Base-by-base conservation (phyloP, 2,329 filamentous ascomycete genomes). In the Neonectria punicea region DNA sequence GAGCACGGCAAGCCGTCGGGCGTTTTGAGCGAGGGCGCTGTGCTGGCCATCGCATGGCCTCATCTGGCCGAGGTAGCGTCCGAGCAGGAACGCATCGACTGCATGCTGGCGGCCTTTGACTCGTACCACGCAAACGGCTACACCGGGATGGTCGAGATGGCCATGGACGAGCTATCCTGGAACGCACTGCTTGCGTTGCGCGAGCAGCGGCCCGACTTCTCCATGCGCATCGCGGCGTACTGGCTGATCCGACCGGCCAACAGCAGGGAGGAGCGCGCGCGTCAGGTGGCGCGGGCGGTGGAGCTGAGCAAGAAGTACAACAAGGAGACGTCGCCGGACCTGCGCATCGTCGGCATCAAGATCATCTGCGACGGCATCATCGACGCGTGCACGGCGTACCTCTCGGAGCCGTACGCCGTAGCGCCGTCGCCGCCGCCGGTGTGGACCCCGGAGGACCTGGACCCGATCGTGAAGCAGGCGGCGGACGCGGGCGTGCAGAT, bases 321-420 rank as follows among this genome's bases (percentile, higher is more conserved):
- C 65, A 75, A 74, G 9, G 69, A 75, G 11, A 78, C 70, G 0
- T 79, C 77, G 1, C 80, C 80, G 0, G 79, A 83, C 58, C 71
- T 82, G 59, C 84, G 85, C 9, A 78, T 90, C 18, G 83, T 85
- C 0, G 88, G 88, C 9, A 87, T 90, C 76, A 90, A 90, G 74
- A 75, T 90, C 46, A 88, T 90, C 60, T 86, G 84, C 70, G 88
- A 90, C 68, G 88, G 88, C 11, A 87, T 90, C 50, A 81, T 90
- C 53, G 88, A 90, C 68, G 86, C 85, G 0, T 90, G 88, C 75
- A 90, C 88, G 1, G 87, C 88, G 0, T 85, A 83, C 0, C 79
- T 90, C 7, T 78, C 81, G 6, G 82, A 89, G 67, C 87, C 88
- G 0, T 90, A 90, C 72, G 77, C 84, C 56, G 80, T 77, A 2